Base-by-base conservation (phyloP, 192 early-diverging fungal species). In the Glomus cerebriforme region DNA sequence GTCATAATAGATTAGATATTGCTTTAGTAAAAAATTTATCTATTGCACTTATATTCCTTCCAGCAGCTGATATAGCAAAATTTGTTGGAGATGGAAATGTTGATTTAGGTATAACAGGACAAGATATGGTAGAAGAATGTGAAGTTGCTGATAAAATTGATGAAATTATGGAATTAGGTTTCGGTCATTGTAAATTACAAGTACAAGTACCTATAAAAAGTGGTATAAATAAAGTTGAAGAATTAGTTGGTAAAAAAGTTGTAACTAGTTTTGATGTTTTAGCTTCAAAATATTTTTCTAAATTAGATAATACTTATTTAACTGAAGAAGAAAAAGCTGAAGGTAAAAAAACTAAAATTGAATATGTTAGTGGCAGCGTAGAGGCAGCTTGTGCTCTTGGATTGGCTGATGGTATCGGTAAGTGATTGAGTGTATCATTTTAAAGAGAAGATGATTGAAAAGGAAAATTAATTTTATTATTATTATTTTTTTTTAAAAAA, bases 371-470 rank as follows among this genome's bases (percentile, higher is more conserved):
- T 79, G 98, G 98, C 35, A 94, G 93, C 43, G 98, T 99, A 10
- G 97, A 99, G 81, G 96, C 96, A 17, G 95, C 97, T 1, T 99
- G 98, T 79, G 96, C 95, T 1, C 83, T 99, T 62, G 98, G 98
- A 22, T 88, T 99, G 24, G 97, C 98, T 26, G 98, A 99, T 83
- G 98, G 92, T 6, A 98, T 99, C 75, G 94, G 92, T 92, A 89
- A 89, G 86, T 81, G 81, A 34, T 49, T 24, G 3, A 19, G 63
- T n/a, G 26, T 19, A 49, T 58, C 4, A 39, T 32, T 43, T 8
- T 17, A 43, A 35, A 71, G 19, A 12, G 3, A 43, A 43, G 13
- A 60, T 26, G 1, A n/a, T 2, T 59, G n/a, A 37, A 75, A 29
- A n/a, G 34, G 24, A 29, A 37, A 5, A n/a, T 19, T 26, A 4